phyloP scores from a whole-genome alignment of 2,329 filamentous ascomycete species.

The Aurifilum marmelostoma region DNA sequence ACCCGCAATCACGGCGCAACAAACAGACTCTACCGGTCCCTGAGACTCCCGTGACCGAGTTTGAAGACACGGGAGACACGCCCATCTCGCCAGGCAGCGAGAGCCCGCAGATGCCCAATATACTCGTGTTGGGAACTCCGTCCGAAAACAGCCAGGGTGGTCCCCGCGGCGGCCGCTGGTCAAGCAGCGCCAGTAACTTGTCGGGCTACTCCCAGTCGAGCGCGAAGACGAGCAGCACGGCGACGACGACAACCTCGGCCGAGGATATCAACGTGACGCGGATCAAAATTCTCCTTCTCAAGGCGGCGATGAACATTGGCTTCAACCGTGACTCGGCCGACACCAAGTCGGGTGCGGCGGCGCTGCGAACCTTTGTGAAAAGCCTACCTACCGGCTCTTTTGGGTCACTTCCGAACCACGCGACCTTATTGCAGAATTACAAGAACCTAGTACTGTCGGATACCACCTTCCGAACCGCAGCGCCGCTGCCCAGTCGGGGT shows the following conservation, averaged over 20 bases:
- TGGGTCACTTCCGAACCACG: constrained; percentile 71
- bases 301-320: constrained; percentile 83
- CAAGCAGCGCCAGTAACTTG: constrained; percentile 76
- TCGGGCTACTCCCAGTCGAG: constrained; percentile 78
- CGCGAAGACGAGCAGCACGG: constrained; percentile 68
- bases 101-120: constrained; percentile 78
- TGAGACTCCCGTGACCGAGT: constrained; percentile 93
- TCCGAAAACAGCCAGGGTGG: constrained; percentile 50
- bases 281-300: constrained; percentile 78
- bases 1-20: constrained; percentile 44
- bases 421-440: constrained; percentile 74
- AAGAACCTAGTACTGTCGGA: constrained; percentile 79
- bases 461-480: constrained; percentile 61
- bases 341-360: constrained; percentile 47
- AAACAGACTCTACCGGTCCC: constrained; percentile 60
- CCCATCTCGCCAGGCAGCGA: constrained; percentile 80
- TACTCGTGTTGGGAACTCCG: constrained; percentile 78
- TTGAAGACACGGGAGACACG: constrained; percentile 91
- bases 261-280: constrained; percentile 80
- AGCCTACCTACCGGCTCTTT: constrained; percentile 77
- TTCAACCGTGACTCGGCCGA: constrained; percentile 64
- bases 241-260: constrained; percentile 67
- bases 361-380: constrained; percentile 76
- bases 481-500: constrained; percentile 58
- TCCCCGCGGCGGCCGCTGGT: constrained; percentile 70